A percentile compares a stretch with the other conserved stretches of the same genome.
Evolutionary conservation across 441 rosid genomes (phyloP).

Genomic region (Populus trichocarpa): DNA sequence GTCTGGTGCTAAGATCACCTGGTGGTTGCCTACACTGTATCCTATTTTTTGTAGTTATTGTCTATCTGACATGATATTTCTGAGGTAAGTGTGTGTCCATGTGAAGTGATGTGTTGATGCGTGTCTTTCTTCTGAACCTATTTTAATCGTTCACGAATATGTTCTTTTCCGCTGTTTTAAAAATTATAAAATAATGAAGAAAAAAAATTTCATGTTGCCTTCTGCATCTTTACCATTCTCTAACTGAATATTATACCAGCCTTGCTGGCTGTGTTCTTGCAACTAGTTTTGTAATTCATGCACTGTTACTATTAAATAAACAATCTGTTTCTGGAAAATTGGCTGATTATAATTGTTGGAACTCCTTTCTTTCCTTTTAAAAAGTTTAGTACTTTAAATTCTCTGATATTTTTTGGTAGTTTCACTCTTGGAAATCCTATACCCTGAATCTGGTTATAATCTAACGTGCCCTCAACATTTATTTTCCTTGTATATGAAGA

Average conservation of each 20-base stretch:
- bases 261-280: background rate
- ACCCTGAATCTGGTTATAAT: conserved; percentile 10
- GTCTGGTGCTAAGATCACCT: background rate
- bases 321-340: background rate
- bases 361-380: background rate
- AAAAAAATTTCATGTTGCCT: background rate
- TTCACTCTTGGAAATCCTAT: conserved; percentile 4
- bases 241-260: background rate
- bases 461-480: conserved; percentile 21
- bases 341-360: background rate
- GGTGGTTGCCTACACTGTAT: background rate
- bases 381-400: background rate
- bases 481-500: conserved; percentile 49
- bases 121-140: background rate
- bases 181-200: background rate
- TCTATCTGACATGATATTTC: background rate
- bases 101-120: background rate
- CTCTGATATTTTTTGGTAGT: conserved; percentile 3
- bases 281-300: background rate
- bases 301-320: background rate
- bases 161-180: background rate
- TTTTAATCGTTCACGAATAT: background rate
- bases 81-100: background rate
- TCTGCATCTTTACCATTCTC: background rate
- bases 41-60: background rate